phyloP scores from a whole-genome alignment of 495 filamentous ascomycete genomes.

The Penicillium parvum region DNA sequence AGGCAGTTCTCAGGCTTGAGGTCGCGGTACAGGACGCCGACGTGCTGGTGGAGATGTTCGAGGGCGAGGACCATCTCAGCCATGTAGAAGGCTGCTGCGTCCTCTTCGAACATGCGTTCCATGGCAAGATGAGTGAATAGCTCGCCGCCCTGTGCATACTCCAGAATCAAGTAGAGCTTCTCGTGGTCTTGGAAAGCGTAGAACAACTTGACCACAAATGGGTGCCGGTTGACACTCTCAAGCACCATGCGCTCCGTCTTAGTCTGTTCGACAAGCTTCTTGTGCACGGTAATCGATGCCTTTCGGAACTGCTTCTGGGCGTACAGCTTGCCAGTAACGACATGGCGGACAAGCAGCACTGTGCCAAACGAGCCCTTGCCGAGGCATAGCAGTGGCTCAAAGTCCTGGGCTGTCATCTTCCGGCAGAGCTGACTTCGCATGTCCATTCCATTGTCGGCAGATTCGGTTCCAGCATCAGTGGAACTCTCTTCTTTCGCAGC shows the following conservation, averaged over 20 bases:
- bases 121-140: conserved; percentile 85
- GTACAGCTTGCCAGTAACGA: conserved; percentile 78
- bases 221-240: conserved; percentile 91
- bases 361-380: conserved; percentile 96
- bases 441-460: conserved; percentile 16
- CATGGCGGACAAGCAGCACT: conserved; percentile 86
- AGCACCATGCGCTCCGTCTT: conserved; percentile 93
- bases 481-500: conserved; percentile 40
- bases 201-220: conserved; percentile 94
- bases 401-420: conserved; percentile 91
- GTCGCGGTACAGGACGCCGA: conserved; percentile 94
- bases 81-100: conserved; percentile 92
- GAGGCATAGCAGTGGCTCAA: conserved; percentile 87
- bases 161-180: conserved; percentile 95
- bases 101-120: conserved; percentile 88
- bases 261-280: conserved; percentile 90
- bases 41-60: conserved; percentile 82
- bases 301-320: conserved; percentile 99
- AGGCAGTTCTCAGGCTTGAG: conserved; percentile 98
- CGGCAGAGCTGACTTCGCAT: conserved; percentile 48
- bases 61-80: conserved; percentile 93
- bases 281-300: conserved; percentile 85
- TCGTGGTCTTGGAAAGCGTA: conserved; percentile 98
- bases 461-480: conserved; percentile 9
- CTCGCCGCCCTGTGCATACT: conserved; percentile 97